Percentiles rank a stretch among this genome's conserved stretches.
phyloP scores from a whole-genome alignment of 2,329 filamentous ascomycete genomes.

The Neofusicoccum sp. region DNA sequence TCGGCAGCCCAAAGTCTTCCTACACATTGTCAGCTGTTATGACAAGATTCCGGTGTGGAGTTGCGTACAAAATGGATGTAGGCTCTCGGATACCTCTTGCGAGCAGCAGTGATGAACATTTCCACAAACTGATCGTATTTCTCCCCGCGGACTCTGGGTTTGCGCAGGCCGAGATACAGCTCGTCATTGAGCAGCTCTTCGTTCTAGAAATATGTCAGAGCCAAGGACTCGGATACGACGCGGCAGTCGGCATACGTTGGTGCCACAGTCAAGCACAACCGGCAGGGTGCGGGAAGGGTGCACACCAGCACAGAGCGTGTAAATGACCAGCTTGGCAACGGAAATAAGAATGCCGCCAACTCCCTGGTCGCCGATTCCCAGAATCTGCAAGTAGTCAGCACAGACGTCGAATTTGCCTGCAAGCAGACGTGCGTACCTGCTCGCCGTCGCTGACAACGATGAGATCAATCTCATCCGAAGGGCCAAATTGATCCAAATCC shows the following conservation, averaged over 20 bases:
- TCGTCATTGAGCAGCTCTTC: constrained; percentile 72
- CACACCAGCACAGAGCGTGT: constrained; percentile 84
- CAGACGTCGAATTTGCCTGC: too few relatives aligned
- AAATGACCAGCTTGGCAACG: constrained; percentile 78
- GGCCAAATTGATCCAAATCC: constrained; percentile 69
- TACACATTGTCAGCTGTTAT: constrained; percentile 3
- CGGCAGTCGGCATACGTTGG: constrained; percentile 56
- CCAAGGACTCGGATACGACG: constrained; percentile 14
- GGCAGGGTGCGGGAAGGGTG: constrained; percentile 78
- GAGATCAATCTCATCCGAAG: constrained; percentile 76
- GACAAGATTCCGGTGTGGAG: neutral
- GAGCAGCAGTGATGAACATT: constrained; percentile 68
- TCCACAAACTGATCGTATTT: constrained; percentile 78
- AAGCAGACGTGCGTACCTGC: constrained; percentile 37
- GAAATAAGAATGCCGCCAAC: constrained; percentile 84
- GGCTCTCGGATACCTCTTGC: constrained; percentile 73
- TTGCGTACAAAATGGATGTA: constrained; percentile 73
- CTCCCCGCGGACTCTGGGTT: constrained; percentile 68
- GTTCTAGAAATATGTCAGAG: constrained; percentile 52
- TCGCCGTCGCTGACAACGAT: constrained; percentile 80
- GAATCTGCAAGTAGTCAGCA: constrained; percentile 62
- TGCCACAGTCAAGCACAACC: constrained; percentile 84
- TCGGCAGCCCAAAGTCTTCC: constrained; percentile 80
- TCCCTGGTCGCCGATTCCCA: constrained; percentile 88
- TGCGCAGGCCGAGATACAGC: constrained; percentile 74